Conservation (phyloP, 768 basidiomycete genomes). For the Ramaria sp. region DNA sequence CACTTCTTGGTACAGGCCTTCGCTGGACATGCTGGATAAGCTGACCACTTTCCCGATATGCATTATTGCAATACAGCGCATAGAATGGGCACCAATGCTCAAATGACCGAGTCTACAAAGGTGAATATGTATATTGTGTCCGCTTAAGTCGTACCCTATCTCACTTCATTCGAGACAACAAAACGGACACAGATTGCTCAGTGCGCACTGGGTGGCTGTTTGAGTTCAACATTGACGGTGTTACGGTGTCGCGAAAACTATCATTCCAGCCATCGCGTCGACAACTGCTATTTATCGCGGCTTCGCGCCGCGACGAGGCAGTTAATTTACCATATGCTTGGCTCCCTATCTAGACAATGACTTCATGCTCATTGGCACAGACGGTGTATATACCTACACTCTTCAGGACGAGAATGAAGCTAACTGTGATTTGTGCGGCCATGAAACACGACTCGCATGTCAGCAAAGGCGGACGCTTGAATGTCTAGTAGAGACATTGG, state of each 20-base stretch:
- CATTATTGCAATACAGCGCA: constrained; percentile 98
- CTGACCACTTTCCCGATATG: constrained; percentile 96
- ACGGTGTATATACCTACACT: constrained; percentile 93
- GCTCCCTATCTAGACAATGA: constrained; percentile 95
- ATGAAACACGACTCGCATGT: constrained; percentile 74
- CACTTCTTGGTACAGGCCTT: constrained; percentile 96
- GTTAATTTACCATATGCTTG: constrained; percentile 96
- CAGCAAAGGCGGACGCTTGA: constrained; percentile 67
- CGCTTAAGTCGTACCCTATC: neutral
- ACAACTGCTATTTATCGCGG: constrained; percentile 98
- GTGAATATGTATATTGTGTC: constrained; percentile 28
- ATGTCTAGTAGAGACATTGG: constrained; percentile 74
- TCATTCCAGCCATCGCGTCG: constrained; percentile 97
- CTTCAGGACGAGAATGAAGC: constrained; percentile 89
- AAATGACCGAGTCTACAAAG: constrained; percentile 95
- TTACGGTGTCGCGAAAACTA: constrained; percentile 99
- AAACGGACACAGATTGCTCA: constrained; percentile 94
- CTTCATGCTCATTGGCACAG: constrained; percentile 96
- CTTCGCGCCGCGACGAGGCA: constrained; percentile 97
- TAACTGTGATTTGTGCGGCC: constrained; percentile 97
- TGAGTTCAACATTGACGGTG: constrained; percentile 96
- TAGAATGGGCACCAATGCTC: constrained; percentile 97
- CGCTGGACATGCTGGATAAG: constrained; percentile 96
- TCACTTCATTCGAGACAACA: constrained; percentile 53
- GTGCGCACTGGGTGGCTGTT: constrained; percentile 95